Conservation (phyloP, 495 filamentous ascomycete species). For the Penicillium robsamsonii region DNA sequence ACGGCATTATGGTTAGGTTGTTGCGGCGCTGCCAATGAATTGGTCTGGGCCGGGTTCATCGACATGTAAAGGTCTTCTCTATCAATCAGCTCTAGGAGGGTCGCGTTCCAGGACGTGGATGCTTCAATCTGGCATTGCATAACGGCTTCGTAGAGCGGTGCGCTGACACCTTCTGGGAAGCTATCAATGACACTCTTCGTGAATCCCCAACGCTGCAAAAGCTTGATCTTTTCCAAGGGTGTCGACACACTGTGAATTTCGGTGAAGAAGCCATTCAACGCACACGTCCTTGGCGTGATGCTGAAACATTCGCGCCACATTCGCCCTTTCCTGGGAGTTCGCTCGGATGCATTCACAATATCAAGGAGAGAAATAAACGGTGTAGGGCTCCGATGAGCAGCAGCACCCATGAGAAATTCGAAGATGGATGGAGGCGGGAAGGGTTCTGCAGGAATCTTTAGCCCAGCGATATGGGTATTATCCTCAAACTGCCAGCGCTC, state of each 20-base stretch:
- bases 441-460: conserved; percentile 55
- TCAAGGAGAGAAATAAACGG: conserved; percentile 62
- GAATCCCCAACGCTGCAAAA: conserved; percentile 46
- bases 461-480: conserved; percentile 40
- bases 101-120: conserved; percentile 68
- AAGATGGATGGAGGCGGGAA: conserved; percentile 70
- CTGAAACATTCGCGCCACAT: conserved; percentile 43
- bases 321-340: conserved; percentile 36
- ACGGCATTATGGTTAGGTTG: conserved; percentile 60
- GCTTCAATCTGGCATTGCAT: conserved; percentile 76
- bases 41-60: conserved; percentile 45
- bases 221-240: conserved; percentile 38
- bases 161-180: conserved; percentile 76
- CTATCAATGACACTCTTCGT: conserved; percentile 58
- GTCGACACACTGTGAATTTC: conserved; percentile 35
- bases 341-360: conserved; percentile 45
- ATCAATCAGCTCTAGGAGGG: conserved; percentile 71
- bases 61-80: conserved; percentile 77
- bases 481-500: conserved; percentile 61
- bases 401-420: conserved; percentile 54
- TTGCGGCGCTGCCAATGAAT: conserved; percentile 34
- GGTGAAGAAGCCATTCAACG: conserved; percentile 57
- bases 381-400: conserved; percentile 28
- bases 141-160: conserved; percentile 80
- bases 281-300: conserved; percentile 64